phyloP scores from a whole-genome alignment of 2,329 filamentous ascomycete species.

The Allantophomopsis cytisporea region DNA sequence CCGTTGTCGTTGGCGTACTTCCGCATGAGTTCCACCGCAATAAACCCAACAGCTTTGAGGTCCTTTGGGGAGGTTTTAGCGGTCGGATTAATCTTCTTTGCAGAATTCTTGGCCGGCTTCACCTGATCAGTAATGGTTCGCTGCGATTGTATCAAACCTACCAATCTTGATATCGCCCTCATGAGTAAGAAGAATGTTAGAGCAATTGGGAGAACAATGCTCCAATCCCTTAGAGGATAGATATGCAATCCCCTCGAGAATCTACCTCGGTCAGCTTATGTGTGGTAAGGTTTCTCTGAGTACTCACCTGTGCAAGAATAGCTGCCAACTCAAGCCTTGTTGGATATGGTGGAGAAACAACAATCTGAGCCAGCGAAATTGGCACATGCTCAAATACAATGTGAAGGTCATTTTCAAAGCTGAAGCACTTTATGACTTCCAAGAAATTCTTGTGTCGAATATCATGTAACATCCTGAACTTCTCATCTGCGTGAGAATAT shows the following conservation, averaged over 20 bases:
- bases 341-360: constrained; percentile 5
- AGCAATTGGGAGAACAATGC: constrained; percentile 7
- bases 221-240: constrained; percentile 6
- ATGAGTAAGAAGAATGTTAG: constrained; percentile 7
- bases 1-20: constrained; percentile 18
- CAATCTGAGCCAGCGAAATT: constrained; percentile 7
- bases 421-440: not conserved
- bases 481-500: not conserved
- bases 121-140: not conserved
- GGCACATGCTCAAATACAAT: constrained; percentile 9
- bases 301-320: constrained; percentile 8
- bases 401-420: constrained; percentile 2
- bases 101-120: constrained; percentile 1
- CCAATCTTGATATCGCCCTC: constrained; percentile 8
- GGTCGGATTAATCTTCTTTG: not conserved
- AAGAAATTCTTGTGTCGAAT: not conserved
- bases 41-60: constrained; percentile 3
- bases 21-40: constrained; percentile 20
- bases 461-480: constrained; percentile 1
- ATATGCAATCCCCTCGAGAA: constrained; percentile 5
- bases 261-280: constrained; percentile 5
- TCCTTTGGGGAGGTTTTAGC: not conserved
- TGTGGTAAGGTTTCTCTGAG: constrained; percentile 1
- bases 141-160: not conserved
- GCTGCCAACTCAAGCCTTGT: constrained; percentile 4